Percentiles rank a stretch among this genome's conserved stretches.
phyloP scores from a whole-genome alignment of 345 rosid genomes.

The Eucalyptus caleyi region DNA sequence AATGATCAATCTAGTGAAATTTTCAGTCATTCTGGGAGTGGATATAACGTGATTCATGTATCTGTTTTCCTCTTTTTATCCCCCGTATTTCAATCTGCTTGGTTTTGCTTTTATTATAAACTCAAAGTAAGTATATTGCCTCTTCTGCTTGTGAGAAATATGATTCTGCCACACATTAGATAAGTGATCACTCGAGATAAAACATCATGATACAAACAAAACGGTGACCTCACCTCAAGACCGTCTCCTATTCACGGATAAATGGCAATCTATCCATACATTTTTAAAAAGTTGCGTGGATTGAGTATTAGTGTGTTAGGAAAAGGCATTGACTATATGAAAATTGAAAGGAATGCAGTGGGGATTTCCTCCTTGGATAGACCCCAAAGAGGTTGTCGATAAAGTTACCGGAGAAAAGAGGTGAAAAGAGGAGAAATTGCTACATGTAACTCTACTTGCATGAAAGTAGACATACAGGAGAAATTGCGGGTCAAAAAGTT shows the following conservation, averaged over 20 bases:
- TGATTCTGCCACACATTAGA: neutral
- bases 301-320: neutral
- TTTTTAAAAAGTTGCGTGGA: neutral
- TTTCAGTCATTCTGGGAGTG: neutral
- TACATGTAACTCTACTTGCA: neutral
- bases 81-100: neutral
- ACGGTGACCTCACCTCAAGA: neutral
- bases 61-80: fast-evolving
- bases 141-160: neutral
- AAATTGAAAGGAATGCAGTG: neutral
- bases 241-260: neutral
- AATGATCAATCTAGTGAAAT: neutral
- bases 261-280: neutral
- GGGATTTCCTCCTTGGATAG: neutral
- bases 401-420: too few relatives aligned
- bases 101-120: neutral
- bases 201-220: neutral
- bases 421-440: too few relatives aligned
- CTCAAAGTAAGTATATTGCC: neutral
- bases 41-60: neutral
- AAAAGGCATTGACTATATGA: neutral
- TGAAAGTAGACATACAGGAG: neutral
- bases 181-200: neutral
- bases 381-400: neutral
- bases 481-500: neutral